Evolutionary conservation across 495 filamentous ascomycete genomes (phyloP).

Genomic region (Neurospora terricola): DNA sequence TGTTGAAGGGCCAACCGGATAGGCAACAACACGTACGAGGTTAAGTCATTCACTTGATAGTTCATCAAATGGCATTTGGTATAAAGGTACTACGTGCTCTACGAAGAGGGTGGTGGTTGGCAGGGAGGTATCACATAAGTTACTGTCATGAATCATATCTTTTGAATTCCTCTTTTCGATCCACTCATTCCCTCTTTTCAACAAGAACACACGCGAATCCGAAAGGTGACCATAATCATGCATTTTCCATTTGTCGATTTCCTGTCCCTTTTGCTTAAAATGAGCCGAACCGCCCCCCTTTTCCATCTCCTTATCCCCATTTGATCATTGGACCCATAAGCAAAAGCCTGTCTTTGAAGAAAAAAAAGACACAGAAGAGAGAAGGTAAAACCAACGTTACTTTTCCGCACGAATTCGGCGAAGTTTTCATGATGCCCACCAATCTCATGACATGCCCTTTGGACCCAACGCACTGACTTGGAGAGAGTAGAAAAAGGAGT

Average conservation of each 20-base stretch:
- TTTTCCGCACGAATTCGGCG: background rate
- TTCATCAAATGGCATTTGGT: too few relatives aligned
- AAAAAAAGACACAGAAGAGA: slow-evolving; percentile 1
- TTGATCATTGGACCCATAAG: background rate
- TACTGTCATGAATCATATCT: background rate
- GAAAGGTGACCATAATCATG: background rate
- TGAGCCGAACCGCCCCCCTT: background rate
- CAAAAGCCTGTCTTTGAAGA: slow-evolving; percentile 1
- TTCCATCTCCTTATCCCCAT: background rate
- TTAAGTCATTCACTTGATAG: too few relatives aligned
- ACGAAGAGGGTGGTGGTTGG: too few relatives aligned
- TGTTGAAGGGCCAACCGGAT: too few relatives aligned
- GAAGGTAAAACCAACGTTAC: background rate
- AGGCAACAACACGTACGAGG: too few relatives aligned
- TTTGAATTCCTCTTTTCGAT: background rate
- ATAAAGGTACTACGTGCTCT: too few relatives aligned
- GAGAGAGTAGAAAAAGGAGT: background rate
- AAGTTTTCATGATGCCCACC: background rate
- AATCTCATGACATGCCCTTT: background rate
- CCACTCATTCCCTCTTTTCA: background rate
- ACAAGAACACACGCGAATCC: background rate
- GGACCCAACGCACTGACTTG: background rate
- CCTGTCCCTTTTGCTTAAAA: background rate
- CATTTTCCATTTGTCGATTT: background rate
- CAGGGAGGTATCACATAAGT: too few relatives aligned